phyloP scores from a whole-genome alignment of 108 stramenopile species.

The Stephanodiscus triporus region DNA sequence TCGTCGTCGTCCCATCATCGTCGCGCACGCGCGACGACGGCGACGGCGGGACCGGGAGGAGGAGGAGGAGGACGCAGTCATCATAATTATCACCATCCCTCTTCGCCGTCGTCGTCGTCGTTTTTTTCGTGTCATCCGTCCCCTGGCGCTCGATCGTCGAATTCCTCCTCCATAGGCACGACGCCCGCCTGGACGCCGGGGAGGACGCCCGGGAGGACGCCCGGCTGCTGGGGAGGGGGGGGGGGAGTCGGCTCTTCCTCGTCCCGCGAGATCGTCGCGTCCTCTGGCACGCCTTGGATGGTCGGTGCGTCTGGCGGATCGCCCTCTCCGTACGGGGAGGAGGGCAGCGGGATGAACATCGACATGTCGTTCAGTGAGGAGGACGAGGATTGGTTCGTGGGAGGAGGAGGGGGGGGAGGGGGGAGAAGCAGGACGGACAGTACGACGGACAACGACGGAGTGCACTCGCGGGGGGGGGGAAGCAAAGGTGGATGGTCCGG shows the following conservation, averaged over 20 bases:
- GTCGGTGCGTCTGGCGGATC: too few species aligned
- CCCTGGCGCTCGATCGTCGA: background rate
- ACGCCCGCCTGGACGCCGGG: background rate
- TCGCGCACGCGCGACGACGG: too few species aligned
- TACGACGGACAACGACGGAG: too few species aligned
- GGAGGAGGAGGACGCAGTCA: conserved; percentile 2
- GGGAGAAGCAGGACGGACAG: conserved; percentile 38
- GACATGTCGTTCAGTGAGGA: conserved; percentile 24
- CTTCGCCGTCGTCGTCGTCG: conserved; percentile 5
- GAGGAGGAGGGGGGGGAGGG: conserved; percentile 8
- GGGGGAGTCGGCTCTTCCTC: background rate
- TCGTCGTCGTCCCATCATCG: conserved; percentile 20
- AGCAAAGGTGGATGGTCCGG: too few species aligned
- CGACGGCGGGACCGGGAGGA: too few species aligned
- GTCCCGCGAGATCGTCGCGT: background rate
- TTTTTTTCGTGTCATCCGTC: background rate
- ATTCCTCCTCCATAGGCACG: background rate
- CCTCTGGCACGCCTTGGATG: too few species aligned
- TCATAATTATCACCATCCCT: too few species aligned
- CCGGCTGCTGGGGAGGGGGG: conserved; percentile 3
- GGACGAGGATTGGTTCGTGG: conserved; percentile 56
- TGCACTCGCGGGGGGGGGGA: too few species aligned
- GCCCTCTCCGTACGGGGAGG: background rate
- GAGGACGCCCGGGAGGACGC: conserved; percentile 3
- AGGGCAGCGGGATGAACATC: conserved; percentile 9